Evolutionary conservation across 163 green algal species (phyloP).

Genomic region (Chlamydomonas reinhardtii): DNA sequence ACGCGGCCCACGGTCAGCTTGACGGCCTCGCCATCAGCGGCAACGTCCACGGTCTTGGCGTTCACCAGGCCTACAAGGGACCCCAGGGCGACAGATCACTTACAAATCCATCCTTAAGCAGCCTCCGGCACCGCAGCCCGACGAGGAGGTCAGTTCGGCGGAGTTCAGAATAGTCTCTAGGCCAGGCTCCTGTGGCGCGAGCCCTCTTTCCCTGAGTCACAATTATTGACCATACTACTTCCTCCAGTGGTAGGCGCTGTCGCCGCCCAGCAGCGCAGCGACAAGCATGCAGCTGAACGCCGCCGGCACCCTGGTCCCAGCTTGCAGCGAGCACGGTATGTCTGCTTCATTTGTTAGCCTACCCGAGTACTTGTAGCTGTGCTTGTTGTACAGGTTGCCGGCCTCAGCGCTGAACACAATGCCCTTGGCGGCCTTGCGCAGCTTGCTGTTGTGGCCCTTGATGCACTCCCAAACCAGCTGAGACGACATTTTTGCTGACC

Average conservation of each 20-base stretch:
- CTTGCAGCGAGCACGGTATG: too few species aligned
- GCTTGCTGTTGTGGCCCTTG: constrained; percentile 74
- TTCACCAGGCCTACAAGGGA: constrained; percentile 64
- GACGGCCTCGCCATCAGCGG: constrained; percentile 51
- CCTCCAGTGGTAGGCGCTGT: too few species aligned
- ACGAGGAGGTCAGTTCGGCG: background rate
- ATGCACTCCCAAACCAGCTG: constrained; percentile 75
- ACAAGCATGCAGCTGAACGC: too few species aligned
- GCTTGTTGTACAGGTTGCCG: constrained; percentile 80
- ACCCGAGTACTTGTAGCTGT: constrained; percentile 84
- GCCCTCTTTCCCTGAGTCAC: too few species aligned
- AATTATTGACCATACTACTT: too few species aligned
- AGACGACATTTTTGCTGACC: constrained; percentile 59
- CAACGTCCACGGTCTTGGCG: constrained; percentile 59
- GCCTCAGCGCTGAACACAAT: constrained; percentile 70
- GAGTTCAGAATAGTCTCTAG: too few species aligned
- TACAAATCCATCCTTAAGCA: background rate
- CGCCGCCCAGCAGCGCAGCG: too few species aligned
- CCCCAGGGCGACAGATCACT: background rate
- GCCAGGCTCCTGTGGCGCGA: too few species aligned
- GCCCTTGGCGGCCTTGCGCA: constrained; percentile 68
- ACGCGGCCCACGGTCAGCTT: constrained; percentile 49
- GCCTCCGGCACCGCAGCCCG: background rate
- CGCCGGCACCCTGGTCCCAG: too few species aligned
- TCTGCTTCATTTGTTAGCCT: background rate